Percentiles rank a stretch among this genome's conserved stretches.
Conservation (phyloP, 345 rosid species). For the Moricandia arvensis region DNA sequence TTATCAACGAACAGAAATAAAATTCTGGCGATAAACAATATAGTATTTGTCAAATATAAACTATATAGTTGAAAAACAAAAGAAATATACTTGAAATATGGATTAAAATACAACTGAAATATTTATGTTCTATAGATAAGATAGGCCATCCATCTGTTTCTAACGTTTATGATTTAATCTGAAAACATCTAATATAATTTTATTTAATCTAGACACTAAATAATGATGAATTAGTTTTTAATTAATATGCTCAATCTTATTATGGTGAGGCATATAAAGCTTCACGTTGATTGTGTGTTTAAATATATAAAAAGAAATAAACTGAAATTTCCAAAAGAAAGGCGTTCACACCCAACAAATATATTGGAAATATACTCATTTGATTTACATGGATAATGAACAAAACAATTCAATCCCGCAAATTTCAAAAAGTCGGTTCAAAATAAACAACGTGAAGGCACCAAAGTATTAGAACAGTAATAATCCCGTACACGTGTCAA, state of each 20-base stretch:
- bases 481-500: slow-evolving; percentile 54
- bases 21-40: background rate
- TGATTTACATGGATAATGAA: slow-evolving; percentile 35
- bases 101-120: background rate
- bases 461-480: slow-evolving; percentile 38
- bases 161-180: background rate
- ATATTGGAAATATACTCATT: slow-evolving; percentile 17
- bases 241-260: background rate
- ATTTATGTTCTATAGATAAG: background rate
- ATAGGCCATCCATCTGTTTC: background rate
- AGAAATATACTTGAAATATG: background rate
- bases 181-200: background rate
- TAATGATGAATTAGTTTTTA: background rate
- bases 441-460: slow-evolving; percentile 50
- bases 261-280: background rate
- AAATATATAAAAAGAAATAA: background rate
- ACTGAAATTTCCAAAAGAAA: background rate
- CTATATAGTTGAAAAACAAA: background rate
- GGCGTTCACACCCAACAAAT: slow-evolving; percentile 26
- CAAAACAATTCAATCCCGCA: slow-evolving; percentile 8
- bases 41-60: background rate
- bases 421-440: background rate
- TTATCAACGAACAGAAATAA: background rate
- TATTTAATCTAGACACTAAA: background rate
- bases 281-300: slow-evolving; percentile 31